These are phyloP conservation scores for Synchytrium microbalum DNA, from an alignment of 371 early-diverging fungal genomes.

Conservation along the genomic window DNA sequence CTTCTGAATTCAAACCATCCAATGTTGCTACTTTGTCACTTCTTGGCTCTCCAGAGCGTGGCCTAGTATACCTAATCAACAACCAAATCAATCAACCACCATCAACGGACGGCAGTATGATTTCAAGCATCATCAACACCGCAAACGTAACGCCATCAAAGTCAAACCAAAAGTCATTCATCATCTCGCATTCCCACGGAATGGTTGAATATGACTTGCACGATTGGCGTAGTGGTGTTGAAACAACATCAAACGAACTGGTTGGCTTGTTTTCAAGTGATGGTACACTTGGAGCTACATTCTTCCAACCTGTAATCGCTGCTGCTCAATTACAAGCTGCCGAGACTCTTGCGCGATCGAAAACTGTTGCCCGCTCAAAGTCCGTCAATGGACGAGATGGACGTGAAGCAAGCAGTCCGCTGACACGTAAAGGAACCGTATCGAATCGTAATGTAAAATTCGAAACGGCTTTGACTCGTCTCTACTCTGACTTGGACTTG, in stretches of 20 bases:
- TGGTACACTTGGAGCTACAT: slow-evolving; percentile 31
- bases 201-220: background rate
- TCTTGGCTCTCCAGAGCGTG: background rate
- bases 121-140: background rate
- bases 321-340: background rate
- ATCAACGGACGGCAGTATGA: background rate
- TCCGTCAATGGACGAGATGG: background rate
- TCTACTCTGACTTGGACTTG: slow-evolving; percentile 66
- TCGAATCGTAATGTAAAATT: background rate
- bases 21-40: background rate
- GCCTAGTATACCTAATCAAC: background rate
- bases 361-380: background rate
- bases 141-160: background rate
- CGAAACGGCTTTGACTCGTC: slow-evolving; percentile 37
- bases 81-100: background rate
- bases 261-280: background rate
- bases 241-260: background rate
- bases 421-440: background rate
- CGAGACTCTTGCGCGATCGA: background rate
- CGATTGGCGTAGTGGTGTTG: background rate
- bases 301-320: slow-evolving; percentile 35
- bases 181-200: background rate
- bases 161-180: background rate
- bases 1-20: background rate
- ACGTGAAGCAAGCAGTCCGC: background rate